A percentile compares a stretch with the other conserved stretches of the same genome.
These are phyloP conservation scores for Pholiota microspora DNA, from an alignment of 768 basidiomycete genomes.

Conservation along the genomic window DNA sequence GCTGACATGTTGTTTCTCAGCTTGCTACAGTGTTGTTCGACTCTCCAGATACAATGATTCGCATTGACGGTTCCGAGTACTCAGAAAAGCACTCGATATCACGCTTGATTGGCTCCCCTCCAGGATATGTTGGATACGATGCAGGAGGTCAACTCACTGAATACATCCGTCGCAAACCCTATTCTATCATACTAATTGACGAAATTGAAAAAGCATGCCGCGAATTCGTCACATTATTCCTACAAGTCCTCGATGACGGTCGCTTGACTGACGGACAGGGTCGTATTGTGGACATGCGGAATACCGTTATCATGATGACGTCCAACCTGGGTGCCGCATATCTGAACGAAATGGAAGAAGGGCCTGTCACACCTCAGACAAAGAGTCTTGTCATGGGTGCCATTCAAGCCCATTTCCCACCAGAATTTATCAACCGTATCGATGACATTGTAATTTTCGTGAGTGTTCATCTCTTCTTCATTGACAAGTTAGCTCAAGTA, in stretches of 20 bases:
- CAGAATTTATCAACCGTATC: slow-evolving; percentile 89
- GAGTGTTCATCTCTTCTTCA: slow-evolving; percentile 24
- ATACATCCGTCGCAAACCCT: slow-evolving; percentile 89
- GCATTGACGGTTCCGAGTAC: slow-evolving; percentile 92
- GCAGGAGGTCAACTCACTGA: slow-evolving; percentile 90
- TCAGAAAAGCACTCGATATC: slow-evolving; percentile 68
- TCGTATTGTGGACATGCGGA: slow-evolving; percentile 83
- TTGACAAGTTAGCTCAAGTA: slow-evolving; percentile 23
- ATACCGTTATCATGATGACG: slow-evolving; percentile 94
- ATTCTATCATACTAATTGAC: slow-evolving; percentile 81
- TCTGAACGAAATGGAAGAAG: slow-evolving; percentile 73
- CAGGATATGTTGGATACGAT: slow-evolving; percentile 92
- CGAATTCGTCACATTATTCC: slow-evolving; percentile 49
- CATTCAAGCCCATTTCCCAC: slow-evolving; percentile 84
- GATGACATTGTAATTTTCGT: slow-evolving; percentile 84
- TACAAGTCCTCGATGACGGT: slow-evolving; percentile 90
- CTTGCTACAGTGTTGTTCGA: slow-evolving; percentile 90
- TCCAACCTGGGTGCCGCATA: slow-evolving; percentile 84
- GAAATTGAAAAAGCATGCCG: slow-evolving; percentile 91
- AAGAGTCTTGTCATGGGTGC: slow-evolving; percentile 71
- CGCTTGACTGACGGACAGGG: slow-evolving; percentile 92
- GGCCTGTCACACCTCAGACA: slow-evolving; percentile 60
- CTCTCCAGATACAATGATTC: slow-evolving; percentile 88
- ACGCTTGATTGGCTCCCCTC: slow-evolving; percentile 58
- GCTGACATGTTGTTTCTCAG: too few species aligned